Evolutionary conservation across 2,329 filamentous ascomycete genomes (phyloP).

Genomic region (Zymoseptoria passerinii): DNA sequence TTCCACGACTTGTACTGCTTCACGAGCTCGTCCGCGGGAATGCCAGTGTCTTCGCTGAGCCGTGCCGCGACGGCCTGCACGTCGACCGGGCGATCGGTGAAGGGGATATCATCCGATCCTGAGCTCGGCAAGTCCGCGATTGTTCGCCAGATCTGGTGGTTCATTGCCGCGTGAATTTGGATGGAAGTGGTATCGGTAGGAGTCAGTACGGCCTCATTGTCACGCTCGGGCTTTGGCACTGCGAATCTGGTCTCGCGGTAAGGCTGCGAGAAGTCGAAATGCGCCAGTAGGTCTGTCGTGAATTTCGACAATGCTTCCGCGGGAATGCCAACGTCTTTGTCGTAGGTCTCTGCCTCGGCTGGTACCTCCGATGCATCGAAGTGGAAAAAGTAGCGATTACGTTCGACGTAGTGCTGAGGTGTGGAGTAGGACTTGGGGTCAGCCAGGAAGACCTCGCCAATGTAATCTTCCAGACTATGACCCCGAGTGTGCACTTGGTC

Average conservation of each 20-base stretch:
- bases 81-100: constrained; percentile 8
- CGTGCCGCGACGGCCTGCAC: constrained; percentile 2
- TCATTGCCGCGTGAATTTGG: constrained; percentile 4
- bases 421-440: constrained; percentile 52
- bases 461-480: constrained; percentile 32
- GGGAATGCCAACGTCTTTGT: constrained; percentile 1
- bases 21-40: neutral
- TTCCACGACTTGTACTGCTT: constrained; percentile 19
- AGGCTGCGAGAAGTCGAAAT: constrained; percentile 6
- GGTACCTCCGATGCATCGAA: constrained; percentile 15
- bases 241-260: constrained; percentile 6
- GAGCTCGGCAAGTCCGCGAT: constrained; percentile 1
- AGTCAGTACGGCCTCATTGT: neutral
- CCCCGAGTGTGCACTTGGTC: constrained; percentile 1
- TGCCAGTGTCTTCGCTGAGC: neutral
- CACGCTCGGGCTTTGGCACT: neutral
- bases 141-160: constrained; percentile 7
- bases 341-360: constrained; percentile 2
- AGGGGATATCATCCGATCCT: constrained; percentile 7
- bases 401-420: constrained; percentile 46
- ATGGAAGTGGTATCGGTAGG: neutral
- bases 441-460: constrained; percentile 43
- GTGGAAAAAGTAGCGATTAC: constrained; percentile 52
- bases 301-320: constrained; percentile 1
- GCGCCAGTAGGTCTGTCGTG: constrained; percentile 1